Evolutionary conservation across 2,329 filamentous ascomycete genomes (phyloP).

Genomic region (Cucurbitaria berberidis): DNA sequence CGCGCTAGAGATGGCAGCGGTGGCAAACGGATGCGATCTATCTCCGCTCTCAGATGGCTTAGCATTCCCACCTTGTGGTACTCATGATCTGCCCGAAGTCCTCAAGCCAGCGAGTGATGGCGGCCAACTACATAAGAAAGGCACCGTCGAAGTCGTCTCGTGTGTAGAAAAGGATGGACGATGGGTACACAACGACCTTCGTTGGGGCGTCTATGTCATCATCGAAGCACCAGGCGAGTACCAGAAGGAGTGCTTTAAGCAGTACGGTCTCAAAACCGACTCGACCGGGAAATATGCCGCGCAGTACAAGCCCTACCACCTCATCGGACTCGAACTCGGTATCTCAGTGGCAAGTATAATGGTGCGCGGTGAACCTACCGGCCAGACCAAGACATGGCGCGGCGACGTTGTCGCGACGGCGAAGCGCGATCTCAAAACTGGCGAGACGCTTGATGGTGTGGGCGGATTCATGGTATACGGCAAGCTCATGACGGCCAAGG

Average conservation of each 20-base stretch:
- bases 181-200: slow-evolving; percentile 50
- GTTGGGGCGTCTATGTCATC: slow-evolving; percentile 56
- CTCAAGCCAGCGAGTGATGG: slow-evolving; percentile 52
- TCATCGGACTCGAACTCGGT: slow-evolving; percentile 57
- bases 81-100: slow-evolving; percentile 51
- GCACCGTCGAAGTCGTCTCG: slow-evolving; percentile 55
- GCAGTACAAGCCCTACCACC: slow-evolving; percentile 57
- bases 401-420: slow-evolving; percentile 57
- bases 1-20: slow-evolving; percentile 57
- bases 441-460: slow-evolving; percentile 55
- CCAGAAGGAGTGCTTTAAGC: slow-evolving; percentile 53
- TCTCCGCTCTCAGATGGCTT: slow-evolving; percentile 51
- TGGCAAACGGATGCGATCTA: slow-evolving; percentile 55
- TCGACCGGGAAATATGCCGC: slow-evolving; percentile 51
- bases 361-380: slow-evolving; percentile 55
- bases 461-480: slow-evolving; percentile 57
- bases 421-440: slow-evolving; percentile 53
- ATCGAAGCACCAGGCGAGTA: slow-evolving; percentile 53
- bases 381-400: slow-evolving; percentile 53
- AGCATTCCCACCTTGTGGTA: slow-evolving; percentile 54
- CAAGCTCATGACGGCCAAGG: slow-evolving; percentile 50
- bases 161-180: slow-evolving; percentile 54
- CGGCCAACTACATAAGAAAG: slow-evolving; percentile 51
- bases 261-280: slow-evolving; percentile 56
- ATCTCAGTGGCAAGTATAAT: slow-evolving; percentile 54